Evolutionary conservation across 805 yeast genomes (phyloP), one percentile per base, ranked within the genome.

Genomic region (Teunomyces kruisii): DNA sequence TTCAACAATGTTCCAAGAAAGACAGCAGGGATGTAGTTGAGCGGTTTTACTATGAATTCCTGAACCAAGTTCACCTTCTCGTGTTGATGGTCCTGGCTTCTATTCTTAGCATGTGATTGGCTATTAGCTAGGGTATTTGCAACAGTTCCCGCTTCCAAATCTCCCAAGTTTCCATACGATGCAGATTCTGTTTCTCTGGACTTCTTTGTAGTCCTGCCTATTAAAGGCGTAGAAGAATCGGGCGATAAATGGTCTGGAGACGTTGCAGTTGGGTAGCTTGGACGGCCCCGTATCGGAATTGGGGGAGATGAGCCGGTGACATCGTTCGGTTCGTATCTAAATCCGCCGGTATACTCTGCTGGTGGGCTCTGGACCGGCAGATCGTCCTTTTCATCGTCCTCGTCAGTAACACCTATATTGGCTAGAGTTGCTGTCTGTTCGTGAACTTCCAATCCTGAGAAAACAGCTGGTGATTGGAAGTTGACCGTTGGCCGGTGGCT

Each of bases 1-100:
- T 94, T 94, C 36, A 94, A 72, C 37, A 94, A 67, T 0, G 89
- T 72, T 1, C 99, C 99, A 33, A 94, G 67, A 32, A 90, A 77
- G 3, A 91, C 96, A 0, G 96, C 84, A 0, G 99, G 98, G 2
- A 81, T 42, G 55, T 76, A 81, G 9, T 65, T 51, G 3, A 75
- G 49, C 1, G 85, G 83, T 46, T 63, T 67, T 1, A 63, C 13
- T 12, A 45, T 13, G 17, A 12, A 45, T 22, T 13, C 38, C n/a
- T 22, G 15, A 13, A 24, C 26, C 38, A 35, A 22, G 22, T 32
- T 32, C 7, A 10, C 7, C 28, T 26, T 26, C 5, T 26, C 28
- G 9, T 26, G 28, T 8, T 26, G 9, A 5, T 5, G 28, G 4
- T 8, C 28, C 3, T 26, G 28, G 9, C 9, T 26, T 9, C 28